A percentile compares a stretch with the other conserved stretches of the same genome.
Evolutionary conservation across 192 early-diverging fungal genomes (phyloP).

Genomic region (Obelidium mucronatum): DNA sequence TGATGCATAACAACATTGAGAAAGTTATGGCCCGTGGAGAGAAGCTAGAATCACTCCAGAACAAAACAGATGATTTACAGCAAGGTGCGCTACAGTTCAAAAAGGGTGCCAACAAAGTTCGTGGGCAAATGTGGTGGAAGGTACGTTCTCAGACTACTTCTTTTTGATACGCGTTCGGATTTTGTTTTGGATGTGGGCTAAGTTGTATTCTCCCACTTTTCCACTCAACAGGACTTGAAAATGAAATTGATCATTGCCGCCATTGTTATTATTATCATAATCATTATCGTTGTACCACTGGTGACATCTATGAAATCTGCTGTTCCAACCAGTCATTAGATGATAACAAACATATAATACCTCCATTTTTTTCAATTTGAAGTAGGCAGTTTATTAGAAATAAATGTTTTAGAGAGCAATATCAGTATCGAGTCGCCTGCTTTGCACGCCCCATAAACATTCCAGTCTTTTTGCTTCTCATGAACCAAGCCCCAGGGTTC

Average conservation of each 20-base stretch:
- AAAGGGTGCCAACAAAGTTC: constrained; percentile 76
- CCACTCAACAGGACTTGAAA: constrained; percentile 74
- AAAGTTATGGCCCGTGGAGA: constrained; percentile 89
- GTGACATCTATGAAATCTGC: constrained; percentile 26
- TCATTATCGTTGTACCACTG: constrained; percentile 66
- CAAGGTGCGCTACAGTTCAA: constrained; percentile 77
- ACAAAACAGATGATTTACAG: constrained; percentile 84
- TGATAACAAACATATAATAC: neutral
- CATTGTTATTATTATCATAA: constrained; percentile 62
- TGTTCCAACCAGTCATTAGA: neutral
- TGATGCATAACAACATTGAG: constrained; percentile 92
- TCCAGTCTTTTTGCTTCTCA: constrained; percentile 13
- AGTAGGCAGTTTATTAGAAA: neutral
- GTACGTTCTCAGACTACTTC: no score
- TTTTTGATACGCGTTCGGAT: no score
- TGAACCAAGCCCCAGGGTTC: constrained; percentile 34
- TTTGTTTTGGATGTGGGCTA: neutral
- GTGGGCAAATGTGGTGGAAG: constrained; percentile 94
- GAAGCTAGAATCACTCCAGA: constrained; percentile 78
- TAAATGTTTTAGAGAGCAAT: neutral
- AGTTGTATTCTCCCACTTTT: neutral
- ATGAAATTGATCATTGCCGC: constrained; percentile 87
- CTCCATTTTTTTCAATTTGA: neutral
- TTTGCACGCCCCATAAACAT: constrained; percentile 27
- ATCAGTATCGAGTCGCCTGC: constrained; percentile 15